A percentile compares a stretch with the other conserved stretches of the same genome.
phyloP scores from a whole-genome alignment of 2,329 filamentous ascomycete species.

The Ramularia collo-cygni region DNA sequence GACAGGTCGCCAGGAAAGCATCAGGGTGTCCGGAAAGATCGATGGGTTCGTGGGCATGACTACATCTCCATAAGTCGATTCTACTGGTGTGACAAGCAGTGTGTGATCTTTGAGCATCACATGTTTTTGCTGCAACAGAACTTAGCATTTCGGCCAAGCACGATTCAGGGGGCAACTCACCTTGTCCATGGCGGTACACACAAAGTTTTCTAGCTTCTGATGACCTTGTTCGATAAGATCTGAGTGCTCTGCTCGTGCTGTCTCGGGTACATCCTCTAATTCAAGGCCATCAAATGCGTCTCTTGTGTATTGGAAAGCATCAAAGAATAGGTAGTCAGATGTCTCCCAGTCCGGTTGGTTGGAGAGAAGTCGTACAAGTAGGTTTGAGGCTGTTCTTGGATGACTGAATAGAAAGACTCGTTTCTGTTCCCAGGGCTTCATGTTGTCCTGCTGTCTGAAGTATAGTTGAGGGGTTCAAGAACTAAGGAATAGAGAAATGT shows the following conservation, averaged over 20 bases:
- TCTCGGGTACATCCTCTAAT: not conserved
- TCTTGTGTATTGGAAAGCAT: conserved; percentile 7
- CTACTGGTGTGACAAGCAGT: conserved; percentile 1
- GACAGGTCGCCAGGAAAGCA: conserved; percentile 8
- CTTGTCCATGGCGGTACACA: not conserved
- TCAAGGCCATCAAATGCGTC: not conserved
- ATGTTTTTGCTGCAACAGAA: conserved; percentile 3
- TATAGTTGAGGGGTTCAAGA: too few relatives aligned
- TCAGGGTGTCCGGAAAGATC: conserved; percentile 3
- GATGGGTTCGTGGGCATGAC: not conserved
- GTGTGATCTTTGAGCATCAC: conserved; percentile 4
- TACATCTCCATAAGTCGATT: conserved; percentile 1
- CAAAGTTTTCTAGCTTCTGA: not conserved
- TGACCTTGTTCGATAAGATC: not conserved
- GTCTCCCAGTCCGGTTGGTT: conserved; percentile 3
- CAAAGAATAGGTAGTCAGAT: conserved; percentile 5
- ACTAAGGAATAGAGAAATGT: too few relatives aligned
- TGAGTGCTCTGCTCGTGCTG: not conserved
- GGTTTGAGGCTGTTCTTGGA: conserved; percentile 7
- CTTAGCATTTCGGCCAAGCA: not conserved
- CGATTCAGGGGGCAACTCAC: not conserved
- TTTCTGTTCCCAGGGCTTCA: conserved; percentile 4
- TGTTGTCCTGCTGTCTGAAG: too few relatives aligned
- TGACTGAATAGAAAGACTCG: conserved; percentile 8
- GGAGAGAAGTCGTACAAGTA: conserved; percentile 5